Base-by-base conservation (phyloP, 257 asterid species). In the Solanum clarkiae region DNA sequence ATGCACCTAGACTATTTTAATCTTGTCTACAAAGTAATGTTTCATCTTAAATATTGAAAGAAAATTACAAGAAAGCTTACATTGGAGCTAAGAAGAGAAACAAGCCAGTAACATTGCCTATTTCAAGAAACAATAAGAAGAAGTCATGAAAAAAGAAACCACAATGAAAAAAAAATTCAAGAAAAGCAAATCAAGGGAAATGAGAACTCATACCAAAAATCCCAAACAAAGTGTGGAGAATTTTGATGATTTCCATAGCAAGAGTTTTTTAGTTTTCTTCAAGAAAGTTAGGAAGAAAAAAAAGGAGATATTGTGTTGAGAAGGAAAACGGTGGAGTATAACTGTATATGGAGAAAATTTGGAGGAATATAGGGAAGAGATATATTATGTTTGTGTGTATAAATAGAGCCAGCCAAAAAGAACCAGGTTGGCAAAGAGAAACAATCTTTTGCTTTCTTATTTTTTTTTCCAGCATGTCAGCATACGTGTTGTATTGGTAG, bases 71-170 rank as follows among this genome's bases (percentile, higher is more conserved):
- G 10, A 53, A 26, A 45, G 10, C 82, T 91, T 88, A 95, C 98
- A 88, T 71, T 44, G 98, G 98, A 14, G 98, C 90, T 88, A 95
- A 84, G 94, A 95, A 95, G 85, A 95, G 91, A 69, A 93, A 94
- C 87, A 95, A 89, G 15, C 96, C 98, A 80, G 92, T 89, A 65
- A 91, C 92, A 87, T 95, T 93, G 69, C 98, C 98, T 94, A 90
- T 71, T n/a, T 15, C 26, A 18, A 36, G 59, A 80, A n/a, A 17
- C 10, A 2, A 51, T 40, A 71, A 51, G 72, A 44, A 47, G 4
- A 69, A 56, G 71, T 51, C 13, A 26, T 44, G 40, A 83, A 81
- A 74, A 40, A 26, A 55, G 3, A 22, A 40, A 7, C 7, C 26
- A 42, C 15, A 55, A 26, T 40, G 16, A 57, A 60, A 54, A 85